These are phyloP conservation scores for Xanthoparmelia taractica DNA, from an alignment of 495 filamentous ascomycete species.

Conservation along the genomic window DNA sequence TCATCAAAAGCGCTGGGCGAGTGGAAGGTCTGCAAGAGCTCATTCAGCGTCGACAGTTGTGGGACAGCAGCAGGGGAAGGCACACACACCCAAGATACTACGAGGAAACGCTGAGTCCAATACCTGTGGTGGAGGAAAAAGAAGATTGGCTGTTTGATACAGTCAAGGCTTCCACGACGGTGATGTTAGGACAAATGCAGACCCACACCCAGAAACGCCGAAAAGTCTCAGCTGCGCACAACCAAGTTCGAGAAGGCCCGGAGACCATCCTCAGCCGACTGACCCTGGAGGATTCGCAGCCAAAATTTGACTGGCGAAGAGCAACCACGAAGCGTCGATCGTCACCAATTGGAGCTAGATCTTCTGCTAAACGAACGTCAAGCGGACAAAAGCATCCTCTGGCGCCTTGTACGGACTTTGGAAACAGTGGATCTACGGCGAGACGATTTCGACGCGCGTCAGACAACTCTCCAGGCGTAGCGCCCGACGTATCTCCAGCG, in stretches of 20 bases:
- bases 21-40: conserved; percentile 79
- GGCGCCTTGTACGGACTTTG: conserved; percentile 77
- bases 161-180: conserved; percentile 57
- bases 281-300: conserved; percentile 34
- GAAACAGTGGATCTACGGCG: conserved; percentile 81
- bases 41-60: conserved; percentile 74
- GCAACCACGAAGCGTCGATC: conserved; percentile 45
- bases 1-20: conserved; percentile 77
- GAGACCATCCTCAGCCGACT: conserved; percentile 38
- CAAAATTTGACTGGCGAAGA: conserved; percentile 40
- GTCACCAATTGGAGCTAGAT: conserved; percentile 29
- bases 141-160: conserved; percentile 99
- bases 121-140: conserved; percentile 57
- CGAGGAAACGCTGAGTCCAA: conserved; percentile 79
- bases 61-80: conserved; percentile 56
- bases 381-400: conserved; percentile 66
- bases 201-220: conserved; percentile 30
- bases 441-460: conserved; percentile 86
- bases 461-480: conserved; percentile 46
- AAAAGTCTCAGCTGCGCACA: conserved; percentile 10
- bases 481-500: conserved; percentile 30
- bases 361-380: conserved; percentile 42
- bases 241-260: conserved; percentile 27
- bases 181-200: conserved; percentile 35
- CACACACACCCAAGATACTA: conserved; percentile 67